Evolutionary conservation across 768 basidiomycete genomes (phyloP), one percentile per base, ranked within the genome.

Genomic region (Boletus insuetus): DNA sequence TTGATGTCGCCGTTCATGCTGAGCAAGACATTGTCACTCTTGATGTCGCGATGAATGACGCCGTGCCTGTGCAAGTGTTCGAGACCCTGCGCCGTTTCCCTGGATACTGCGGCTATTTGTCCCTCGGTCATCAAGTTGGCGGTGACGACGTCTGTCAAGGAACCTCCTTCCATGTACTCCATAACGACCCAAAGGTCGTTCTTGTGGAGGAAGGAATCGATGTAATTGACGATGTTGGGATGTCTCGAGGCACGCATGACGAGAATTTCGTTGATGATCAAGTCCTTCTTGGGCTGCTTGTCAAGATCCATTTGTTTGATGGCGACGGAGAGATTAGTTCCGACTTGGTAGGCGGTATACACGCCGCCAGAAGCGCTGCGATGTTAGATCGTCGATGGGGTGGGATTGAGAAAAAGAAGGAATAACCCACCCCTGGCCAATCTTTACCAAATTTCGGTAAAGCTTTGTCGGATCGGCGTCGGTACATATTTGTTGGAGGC

Each of bases 231-330:
- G 63, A 98, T 98, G 69, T 99, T 99, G n/a, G 94, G 94, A 70
- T 98, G 95, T 35, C 91, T 82, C 17, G 91, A 91, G 22, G 93
- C 87, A 22, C 95, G 91, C 97, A 99, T 98, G 68, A 98, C 97
- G 60, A 99, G 84, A 62, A 98, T 98, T 74, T 99, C 97, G 74
- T 99, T 98, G 77, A 99, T 98, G 77, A 99, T 98, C 47, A 99
- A 81, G 69, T 98, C 96, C 74, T 98, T 98, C 81, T 98, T 98
- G 40, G 97, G 97, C 67, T 98, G 97, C 76, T 98, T 97, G 74
- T 98, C 95, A 31, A 99, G 81, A 78, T 99, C 97, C 97, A 98
- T 99, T 74, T 98, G 96, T 74, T 99, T 99, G 82, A 99, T 99
- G 40, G 97, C 97, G 34, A 98, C 97, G 12, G 85, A 89, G 32